phyloP scores from a whole-genome alignment of 176 grass and related monocot species.

The Musa beccarii region DNA sequence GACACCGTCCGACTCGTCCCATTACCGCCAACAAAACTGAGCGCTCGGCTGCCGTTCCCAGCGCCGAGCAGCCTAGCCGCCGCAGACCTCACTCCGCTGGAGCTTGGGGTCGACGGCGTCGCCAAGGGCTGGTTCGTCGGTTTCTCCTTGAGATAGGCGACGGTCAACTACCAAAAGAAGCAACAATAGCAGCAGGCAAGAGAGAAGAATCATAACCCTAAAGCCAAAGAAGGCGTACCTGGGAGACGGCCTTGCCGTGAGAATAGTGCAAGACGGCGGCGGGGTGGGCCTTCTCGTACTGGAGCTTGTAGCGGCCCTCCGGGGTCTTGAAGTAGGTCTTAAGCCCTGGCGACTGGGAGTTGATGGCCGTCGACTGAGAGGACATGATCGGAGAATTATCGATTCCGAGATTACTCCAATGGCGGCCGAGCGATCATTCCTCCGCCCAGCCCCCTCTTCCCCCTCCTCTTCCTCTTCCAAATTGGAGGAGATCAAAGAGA shows the following conservation, averaged over 20 bases:
- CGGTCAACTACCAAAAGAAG: conserved; percentile 43
- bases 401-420: background rate
- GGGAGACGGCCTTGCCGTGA: conserved; percentile 17
- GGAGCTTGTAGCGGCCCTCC: conserved; percentile 21
- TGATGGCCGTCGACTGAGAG: background rate
- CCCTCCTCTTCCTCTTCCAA: background rate
- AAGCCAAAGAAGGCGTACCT: background rate
- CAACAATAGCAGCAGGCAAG: background rate
- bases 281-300: conserved; percentile 21
- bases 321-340: conserved; percentile 24
- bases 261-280: conserved; percentile 14
- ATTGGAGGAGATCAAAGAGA: background rate
- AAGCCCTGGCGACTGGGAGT: conserved; percentile 9
- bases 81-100: conserved; percentile 68
- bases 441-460: too few species aligned
- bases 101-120: conserved; percentile 48
- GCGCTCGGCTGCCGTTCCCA: conserved; percentile 55
- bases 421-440: background rate
- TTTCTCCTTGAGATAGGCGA: conserved; percentile 89
- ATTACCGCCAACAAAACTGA: conserved; percentile 69
- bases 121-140: conserved; percentile 49
- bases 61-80: conserved; percentile 65
- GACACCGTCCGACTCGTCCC: conserved; percentile 51
- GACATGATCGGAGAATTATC: conserved; percentile 8
- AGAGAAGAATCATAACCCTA: too few species aligned